phyloP scores from a whole-genome alignment of 495 filamentous ascomycete genomes.

The Letharia lupina region DNA sequence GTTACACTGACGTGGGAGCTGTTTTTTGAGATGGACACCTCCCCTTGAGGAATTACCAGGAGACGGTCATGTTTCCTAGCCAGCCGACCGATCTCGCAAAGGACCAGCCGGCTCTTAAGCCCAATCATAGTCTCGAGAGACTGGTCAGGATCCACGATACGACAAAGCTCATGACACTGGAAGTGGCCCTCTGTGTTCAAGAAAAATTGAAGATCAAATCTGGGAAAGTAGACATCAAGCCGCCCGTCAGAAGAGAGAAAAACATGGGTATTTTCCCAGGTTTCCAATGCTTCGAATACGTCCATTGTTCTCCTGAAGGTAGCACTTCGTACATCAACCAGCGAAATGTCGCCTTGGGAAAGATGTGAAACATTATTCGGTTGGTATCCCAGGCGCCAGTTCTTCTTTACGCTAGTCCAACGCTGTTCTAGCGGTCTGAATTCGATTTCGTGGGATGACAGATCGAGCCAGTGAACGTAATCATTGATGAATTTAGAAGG shows the following conservation, averaged over 20 bases:
- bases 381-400: not conserved
- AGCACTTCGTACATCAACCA: not conserved
- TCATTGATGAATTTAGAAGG: not conserved
- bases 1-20: not conserved
- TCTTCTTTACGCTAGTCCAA: not conserved
- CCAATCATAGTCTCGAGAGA: not conserved
- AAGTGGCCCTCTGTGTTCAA: not conserved
- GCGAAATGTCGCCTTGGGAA: not conserved
- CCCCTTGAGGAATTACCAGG: not conserved
- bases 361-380: not conserved
- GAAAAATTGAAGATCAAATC: not conserved
- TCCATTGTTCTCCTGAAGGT: not conserved
- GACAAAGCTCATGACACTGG: not conserved
- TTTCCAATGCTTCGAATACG: not conserved
- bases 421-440: not conserved
- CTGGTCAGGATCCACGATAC: not conserved
- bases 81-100: not conserved
- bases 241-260: not conserved
- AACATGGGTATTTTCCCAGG: not conserved
- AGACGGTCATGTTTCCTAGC: not conserved
- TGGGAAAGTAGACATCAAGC: not conserved
- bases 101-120: not conserved
- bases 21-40: not conserved
- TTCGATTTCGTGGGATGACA: not conserved
- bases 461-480: not conserved